Conservation (phyloP, 495 filamentous ascomycete genomes). For the Podospora australis region DNA sequence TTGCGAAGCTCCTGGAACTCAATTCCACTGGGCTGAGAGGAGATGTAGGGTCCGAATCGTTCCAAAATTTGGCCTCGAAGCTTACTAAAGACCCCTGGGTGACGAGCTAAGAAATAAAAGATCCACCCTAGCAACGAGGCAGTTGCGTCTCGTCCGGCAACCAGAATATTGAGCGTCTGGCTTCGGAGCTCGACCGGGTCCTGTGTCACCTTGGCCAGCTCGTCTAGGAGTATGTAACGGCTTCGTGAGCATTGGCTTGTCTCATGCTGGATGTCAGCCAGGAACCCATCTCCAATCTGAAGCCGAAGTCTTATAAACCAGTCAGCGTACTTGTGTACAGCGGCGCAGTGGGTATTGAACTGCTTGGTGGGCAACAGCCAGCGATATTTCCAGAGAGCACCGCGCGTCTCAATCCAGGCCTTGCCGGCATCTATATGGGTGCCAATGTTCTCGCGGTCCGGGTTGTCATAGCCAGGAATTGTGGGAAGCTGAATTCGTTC, state of each 20-base stretch:
- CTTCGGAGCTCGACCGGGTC: constrained; percentile 54
- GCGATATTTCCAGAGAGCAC: constrained; percentile 38
- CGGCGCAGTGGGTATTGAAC: constrained; percentile 38
- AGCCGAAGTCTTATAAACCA: constrained; percentile 37
- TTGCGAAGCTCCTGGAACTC: constrained; percentile 34
- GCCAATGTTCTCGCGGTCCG: constrained; percentile 29
- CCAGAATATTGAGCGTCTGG: constrained; percentile 58
- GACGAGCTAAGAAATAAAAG: constrained; percentile 44
- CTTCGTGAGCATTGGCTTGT: neutral
- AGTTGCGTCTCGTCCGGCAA: constrained; percentile 53
- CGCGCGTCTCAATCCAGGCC: constrained; percentile 37
- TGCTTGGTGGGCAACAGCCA: constrained; percentile 39
- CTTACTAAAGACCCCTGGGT: constrained; percentile 40
- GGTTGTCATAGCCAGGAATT: constrained; percentile 6
- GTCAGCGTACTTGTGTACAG: constrained; percentile 46
- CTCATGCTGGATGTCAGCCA: constrained; percentile 5
- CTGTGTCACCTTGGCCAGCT: constrained; percentile 52
- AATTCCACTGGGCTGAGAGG: constrained; percentile 12
- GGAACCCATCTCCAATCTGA: constrained; percentile 10
- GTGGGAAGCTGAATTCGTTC: constrained; percentile 12
- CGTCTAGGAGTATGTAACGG: constrained; percentile 59
- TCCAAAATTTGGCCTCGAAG: constrained; percentile 46
- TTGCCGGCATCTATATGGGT: constrained; percentile 44
- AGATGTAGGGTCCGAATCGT: constrained; percentile 27
- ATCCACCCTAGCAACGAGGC: constrained; percentile 54